These are phyloP conservation scores for Rugonectria rugulosa DNA, from an alignment of 2,329 filamentous ascomycete genomes.

Conservation along the genomic window DNA sequence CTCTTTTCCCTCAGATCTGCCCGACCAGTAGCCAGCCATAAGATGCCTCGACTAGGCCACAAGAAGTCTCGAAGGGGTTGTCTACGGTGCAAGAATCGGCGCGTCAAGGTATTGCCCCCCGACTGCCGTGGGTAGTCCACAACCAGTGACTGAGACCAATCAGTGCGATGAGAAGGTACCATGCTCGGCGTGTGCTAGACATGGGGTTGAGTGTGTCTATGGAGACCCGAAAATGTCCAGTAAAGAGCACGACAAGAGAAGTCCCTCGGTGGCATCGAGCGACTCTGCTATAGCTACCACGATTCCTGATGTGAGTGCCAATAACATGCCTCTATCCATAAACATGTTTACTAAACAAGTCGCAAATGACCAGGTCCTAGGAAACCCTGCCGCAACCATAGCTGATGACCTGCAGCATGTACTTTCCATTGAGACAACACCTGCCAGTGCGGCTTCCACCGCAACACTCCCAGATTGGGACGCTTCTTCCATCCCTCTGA, in stretches of 20 bases:
- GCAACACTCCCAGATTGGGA: constrained; percentile 1
- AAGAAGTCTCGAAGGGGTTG: constrained; percentile 47
- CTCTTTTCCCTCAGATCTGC: too few species aligned
- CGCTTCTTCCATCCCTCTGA: constrained; percentile 12
- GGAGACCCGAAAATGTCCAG: constrained; percentile 16
- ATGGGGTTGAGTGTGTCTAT: constrained; percentile 45
- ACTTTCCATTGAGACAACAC: neutral
- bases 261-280: constrained; percentile 15
- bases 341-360: neutral
- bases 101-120: constrained; percentile 43
- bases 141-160: neutral
- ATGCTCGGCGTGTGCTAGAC: constrained; percentile 47
- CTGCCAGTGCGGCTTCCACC: neutral
- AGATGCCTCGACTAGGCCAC: constrained; percentile 43
- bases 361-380: neutral
- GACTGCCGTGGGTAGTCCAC: neutral
- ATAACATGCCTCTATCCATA: neutral
- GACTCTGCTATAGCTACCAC: neutral
- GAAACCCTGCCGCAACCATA: neutral
- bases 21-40: too few species aligned
- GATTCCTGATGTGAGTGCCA: neutral
- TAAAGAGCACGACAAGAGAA: neutral
- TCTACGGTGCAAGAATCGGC: constrained; percentile 45
- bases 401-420: neutral
- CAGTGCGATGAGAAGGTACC: constrained; percentile 50